Conservation (phyloP, 176 grass and related monocot genomes). For the Lolium multiflorum region DNA sequence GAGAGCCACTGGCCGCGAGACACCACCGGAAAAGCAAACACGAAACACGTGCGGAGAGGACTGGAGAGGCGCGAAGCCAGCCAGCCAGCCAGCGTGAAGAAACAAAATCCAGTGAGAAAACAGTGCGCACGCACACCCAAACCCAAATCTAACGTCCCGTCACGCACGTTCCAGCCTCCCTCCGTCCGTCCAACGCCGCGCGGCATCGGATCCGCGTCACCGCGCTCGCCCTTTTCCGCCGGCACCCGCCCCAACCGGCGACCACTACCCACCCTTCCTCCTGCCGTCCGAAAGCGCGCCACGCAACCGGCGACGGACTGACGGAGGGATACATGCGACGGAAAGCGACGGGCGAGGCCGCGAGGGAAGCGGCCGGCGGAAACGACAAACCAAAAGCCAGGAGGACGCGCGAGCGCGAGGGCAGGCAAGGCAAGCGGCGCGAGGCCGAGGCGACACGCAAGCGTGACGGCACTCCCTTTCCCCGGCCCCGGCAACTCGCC, state of each 20-base stretch:
- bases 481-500: background rate
- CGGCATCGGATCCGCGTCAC: conserved; percentile 20
- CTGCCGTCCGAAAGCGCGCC: background rate
- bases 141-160: background rate
- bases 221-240: background rate
- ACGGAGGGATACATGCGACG: conserved; percentile 9
- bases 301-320: background rate
- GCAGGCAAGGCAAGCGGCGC: background rate
- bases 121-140: too few relatives aligned
- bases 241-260: background rate
- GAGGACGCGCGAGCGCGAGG: background rate
- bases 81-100: too few relatives aligned
- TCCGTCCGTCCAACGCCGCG: background rate
- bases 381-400: background rate
- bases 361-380: background rate
- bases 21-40: too few relatives aligned
- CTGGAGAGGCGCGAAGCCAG: too few relatives aligned
- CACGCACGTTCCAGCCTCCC: background rate
- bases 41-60: too few relatives aligned
- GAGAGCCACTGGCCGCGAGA: too few relatives aligned
- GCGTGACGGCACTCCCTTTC: background rate
- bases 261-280: background rate
- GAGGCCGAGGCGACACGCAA: conserved; percentile 5
- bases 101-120: too few relatives aligned
- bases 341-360: background rate